Percentiles rank a stretch among this genome's conserved stretches.
phyloP scores from a whole-genome alignment of 768 basidiomycete species.

The Termitomyces sp. region DNA sequence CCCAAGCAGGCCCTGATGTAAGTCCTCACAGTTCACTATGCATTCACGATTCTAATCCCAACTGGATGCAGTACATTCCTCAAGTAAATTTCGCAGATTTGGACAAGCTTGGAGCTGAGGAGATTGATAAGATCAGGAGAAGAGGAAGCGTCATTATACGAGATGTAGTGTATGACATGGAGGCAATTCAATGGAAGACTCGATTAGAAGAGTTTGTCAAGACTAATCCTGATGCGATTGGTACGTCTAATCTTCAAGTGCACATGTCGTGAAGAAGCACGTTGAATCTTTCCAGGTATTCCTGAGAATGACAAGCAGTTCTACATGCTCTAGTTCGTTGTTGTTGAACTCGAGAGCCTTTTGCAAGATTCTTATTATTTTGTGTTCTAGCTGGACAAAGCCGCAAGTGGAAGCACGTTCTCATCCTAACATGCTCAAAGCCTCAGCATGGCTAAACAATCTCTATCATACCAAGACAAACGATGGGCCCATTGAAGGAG shows the following conservation, averaged over 20 bases:
- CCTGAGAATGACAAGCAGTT: constrained; percentile 67
- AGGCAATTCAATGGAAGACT: constrained; percentile 59
- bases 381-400: constrained; percentile 36
- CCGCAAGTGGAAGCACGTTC: constrained; percentile 67
- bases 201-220: constrained; percentile 55
- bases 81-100: constrained; percentile 60
- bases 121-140: constrained; percentile 48
- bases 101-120: constrained; percentile 40
- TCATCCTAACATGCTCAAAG: constrained; percentile 62
- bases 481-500: constrained; percentile 40
- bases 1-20: constrained; percentile 48
- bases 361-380: background rate
- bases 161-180: constrained; percentile 55
- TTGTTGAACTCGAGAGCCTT: background rate
- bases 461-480: constrained; percentile 49
- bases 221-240: constrained; percentile 55
- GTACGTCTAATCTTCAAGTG: constrained; percentile 26
- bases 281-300: constrained; percentile 34
- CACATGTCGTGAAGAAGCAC: background rate
- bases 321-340: constrained; percentile 66
- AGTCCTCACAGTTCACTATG: constrained; percentile 16
- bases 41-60: background rate
- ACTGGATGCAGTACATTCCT: constrained; percentile 49
- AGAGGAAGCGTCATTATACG: constrained; percentile 62
- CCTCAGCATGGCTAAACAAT: constrained; percentile 59